A percentile compares a stretch with the other conserved stretches of the same genome.
These are phyloP conservation scores for Leptographium wingfieldii DNA, from an alignment of 2,329 filamentous ascomycete species.

Conservation along the genomic window DNA sequence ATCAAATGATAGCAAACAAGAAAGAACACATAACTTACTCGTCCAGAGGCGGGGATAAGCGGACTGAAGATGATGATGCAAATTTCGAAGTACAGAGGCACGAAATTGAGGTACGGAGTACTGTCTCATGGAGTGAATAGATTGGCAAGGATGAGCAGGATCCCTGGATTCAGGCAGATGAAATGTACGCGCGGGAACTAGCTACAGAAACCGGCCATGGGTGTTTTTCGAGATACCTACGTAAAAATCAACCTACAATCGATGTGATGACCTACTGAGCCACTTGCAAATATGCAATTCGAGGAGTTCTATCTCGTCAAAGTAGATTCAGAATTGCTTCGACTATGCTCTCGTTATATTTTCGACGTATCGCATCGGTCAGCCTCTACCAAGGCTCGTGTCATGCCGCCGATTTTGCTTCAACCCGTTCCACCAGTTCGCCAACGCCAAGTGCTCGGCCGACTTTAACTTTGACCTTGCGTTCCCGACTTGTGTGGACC, in stretches of 20 bases:
- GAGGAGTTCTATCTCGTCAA: not conserved
- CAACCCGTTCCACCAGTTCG: conserved; percentile 60
- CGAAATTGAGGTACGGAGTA: conserved; percentile 9
- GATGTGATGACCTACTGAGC: not conserved
- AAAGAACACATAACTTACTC: not conserved
- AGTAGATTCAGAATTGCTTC: not conserved
- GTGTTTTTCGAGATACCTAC: not conserved
- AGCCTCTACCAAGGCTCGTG: not conserved
- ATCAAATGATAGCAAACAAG: conserved; percentile 8
- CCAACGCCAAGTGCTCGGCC: conserved; percentile 69
- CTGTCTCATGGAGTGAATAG: conserved; percentile 26
- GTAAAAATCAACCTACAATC: too few species aligned
- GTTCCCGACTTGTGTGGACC: conserved; percentile 25
- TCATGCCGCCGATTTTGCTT: conserved; percentile 32
- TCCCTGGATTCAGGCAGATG: conserved; percentile 32
- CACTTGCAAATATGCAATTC: not conserved
- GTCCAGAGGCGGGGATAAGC: not conserved
- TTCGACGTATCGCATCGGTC: not conserved
- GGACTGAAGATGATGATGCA: conserved; percentile 4
- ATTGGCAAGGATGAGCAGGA: conserved; percentile 25
- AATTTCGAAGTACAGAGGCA: conserved; percentile 11
- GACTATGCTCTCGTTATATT: not conserved
- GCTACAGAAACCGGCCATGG: conserved; percentile 14
- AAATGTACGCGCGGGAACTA: conserved; percentile 32
- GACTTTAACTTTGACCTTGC: conserved; percentile 75